These are phyloP conservation scores for Pythium folliculosum DNA, from an alignment of 352 stramenopile species.

Conservation along the genomic window DNA sequence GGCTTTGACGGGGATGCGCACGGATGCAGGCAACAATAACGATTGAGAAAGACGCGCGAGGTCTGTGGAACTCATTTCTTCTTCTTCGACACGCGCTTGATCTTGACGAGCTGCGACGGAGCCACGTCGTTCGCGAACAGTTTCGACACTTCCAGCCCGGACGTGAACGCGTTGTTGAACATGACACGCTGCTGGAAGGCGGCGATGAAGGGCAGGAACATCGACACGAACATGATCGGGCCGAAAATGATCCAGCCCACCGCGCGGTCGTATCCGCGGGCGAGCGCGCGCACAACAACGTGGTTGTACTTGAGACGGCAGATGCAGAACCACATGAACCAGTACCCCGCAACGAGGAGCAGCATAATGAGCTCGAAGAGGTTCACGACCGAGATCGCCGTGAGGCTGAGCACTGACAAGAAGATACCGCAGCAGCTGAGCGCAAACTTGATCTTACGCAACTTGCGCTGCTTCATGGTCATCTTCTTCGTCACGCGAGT, in stretches of 20 bases:
- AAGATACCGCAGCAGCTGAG: conserved; percentile 71
- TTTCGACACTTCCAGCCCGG: conserved; percentile 86
- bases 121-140: conserved; percentile 87
- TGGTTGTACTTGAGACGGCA: conserved; percentile 82
- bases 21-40: background rate
- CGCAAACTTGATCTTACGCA: conserved; percentile 89
- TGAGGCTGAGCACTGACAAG: conserved; percentile 67
- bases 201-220: conserved; percentile 89
- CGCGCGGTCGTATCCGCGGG: conserved; percentile 68
- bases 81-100: conserved; percentile 88
- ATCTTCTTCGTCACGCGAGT: conserved; percentile 89
- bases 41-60: background rate
- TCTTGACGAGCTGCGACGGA: conserved; percentile 80
- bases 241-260: conserved; percentile 90
- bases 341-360: conserved; percentile 76
- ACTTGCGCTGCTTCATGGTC: conserved; percentile 89
- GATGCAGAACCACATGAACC: conserved; percentile 86
- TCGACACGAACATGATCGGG: conserved; percentile 86
- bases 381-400: conserved; percentile 69
- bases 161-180: conserved; percentile 91
- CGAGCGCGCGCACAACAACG: conserved; percentile 79
- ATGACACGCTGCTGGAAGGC: conserved; percentile 89
- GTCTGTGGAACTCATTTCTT: conserved; percentile 66
- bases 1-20: background rate
- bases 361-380: conserved; percentile 75